Conservation (phyloP, 1,139 yeast species). For the Lizanozyma gosingica region DNA sequence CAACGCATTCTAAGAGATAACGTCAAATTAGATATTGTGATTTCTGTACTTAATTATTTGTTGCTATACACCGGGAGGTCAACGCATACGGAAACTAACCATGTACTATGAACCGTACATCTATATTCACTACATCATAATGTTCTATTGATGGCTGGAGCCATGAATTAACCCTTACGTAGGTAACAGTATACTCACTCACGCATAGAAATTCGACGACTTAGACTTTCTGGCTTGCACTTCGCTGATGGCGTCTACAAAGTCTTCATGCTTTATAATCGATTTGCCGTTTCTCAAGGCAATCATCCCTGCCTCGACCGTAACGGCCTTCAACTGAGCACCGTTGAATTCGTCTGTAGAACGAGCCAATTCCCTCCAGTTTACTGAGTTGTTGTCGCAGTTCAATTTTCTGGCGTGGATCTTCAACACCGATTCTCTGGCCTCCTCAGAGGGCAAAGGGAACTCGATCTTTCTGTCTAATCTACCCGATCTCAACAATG, state of each 20-base stretch:
- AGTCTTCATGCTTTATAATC: constrained; percentile 91
- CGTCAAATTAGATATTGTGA: too few species aligned
- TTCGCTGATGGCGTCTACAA: constrained; percentile 96
- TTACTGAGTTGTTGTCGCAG: constrained; percentile 74
- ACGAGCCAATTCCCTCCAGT: constrained; percentile 97
- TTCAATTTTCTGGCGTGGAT: constrained; percentile 97
- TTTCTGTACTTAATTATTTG: too few species aligned
- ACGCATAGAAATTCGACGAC: constrained; percentile 93
- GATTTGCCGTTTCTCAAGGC: constrained; percentile 94
- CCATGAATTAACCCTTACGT: too few species aligned
- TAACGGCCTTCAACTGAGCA: constrained; percentile 96
- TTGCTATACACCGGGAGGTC: too few species aligned
- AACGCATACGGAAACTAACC: too few species aligned
- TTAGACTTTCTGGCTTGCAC: constrained; percentile 96
- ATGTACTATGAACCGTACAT: too few species aligned
- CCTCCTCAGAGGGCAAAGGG: constrained; percentile 95
- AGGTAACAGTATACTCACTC: too few species aligned
- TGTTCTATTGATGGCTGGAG: too few species aligned
- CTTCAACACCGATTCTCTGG: constrained; percentile 91
- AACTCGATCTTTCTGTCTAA: constrained; percentile 96
- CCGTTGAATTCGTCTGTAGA: constrained; percentile 98
- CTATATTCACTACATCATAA: too few species aligned
- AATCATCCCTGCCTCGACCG: constrained; percentile 99
- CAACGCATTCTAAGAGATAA: too few species aligned
- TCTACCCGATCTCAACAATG: constrained; percentile 92